phyloP scores from a whole-genome alignment of 331 rosid genomes.

The Pyrus hybrid region DNA sequence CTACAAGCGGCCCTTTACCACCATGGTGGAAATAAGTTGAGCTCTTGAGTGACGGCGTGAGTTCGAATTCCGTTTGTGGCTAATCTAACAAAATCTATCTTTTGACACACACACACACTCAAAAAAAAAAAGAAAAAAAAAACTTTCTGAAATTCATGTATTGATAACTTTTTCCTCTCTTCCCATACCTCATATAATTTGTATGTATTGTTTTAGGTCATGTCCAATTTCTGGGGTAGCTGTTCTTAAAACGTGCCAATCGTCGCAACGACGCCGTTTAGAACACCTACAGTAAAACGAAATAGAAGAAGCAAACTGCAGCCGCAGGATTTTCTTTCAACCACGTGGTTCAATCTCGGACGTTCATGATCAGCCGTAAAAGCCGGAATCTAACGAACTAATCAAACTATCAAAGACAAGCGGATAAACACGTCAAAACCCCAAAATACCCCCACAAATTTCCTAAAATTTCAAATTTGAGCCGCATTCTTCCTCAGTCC shows the following conservation, averaged over 20 bases:
- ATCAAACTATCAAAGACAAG: background rate
- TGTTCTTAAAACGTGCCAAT: too few species aligned
- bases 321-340: background rate
- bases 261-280: too few species aligned
- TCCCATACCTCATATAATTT: too few species aligned
- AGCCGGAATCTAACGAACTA: background rate
- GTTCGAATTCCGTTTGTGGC: rapidly evolving
- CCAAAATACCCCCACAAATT: slow-evolving; percentile 10
- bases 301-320: background rate
- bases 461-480: background rate
- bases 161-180: too few species aligned
- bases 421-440: background rate
- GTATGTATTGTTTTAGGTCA: background rate
- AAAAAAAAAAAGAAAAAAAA: too few species aligned
- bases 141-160: background rate
- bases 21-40: too few species aligned
- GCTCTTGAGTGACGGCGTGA: rapidly evolving
- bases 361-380: background rate
- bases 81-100: too few species aligned
- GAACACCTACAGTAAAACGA: background rate
- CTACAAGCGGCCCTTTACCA: too few species aligned
- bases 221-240: too few species aligned
- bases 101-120: too few species aligned
- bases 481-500: background rate
- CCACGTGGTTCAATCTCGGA: background rate